phyloP scores from a whole-genome alignment of 305 asterid species.

The Withania somnifera region DNA sequence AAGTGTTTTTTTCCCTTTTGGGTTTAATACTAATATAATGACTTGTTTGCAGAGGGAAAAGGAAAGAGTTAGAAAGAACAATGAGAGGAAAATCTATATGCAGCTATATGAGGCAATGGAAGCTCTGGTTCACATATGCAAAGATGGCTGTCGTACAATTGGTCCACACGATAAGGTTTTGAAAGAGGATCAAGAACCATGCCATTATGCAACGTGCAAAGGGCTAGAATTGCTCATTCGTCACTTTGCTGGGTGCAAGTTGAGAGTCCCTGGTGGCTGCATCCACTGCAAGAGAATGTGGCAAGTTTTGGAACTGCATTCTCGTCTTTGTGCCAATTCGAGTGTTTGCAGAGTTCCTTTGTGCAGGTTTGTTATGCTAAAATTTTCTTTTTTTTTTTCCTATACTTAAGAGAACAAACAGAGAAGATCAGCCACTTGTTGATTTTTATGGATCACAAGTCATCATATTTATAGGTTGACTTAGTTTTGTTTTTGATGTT shows the following conservation, averaged over 20 bases:
- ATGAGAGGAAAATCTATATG: constrained; percentile 43
- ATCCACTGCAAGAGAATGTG: constrained; percentile 86
- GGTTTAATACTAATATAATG: neutral
- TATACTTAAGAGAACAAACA: neutral
- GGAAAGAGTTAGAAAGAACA: constrained; percentile 38
- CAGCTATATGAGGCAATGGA: constrained; percentile 89
- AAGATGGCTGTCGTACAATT: constrained; percentile 74
- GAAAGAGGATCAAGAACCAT: constrained; percentile 39
- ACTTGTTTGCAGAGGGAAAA: constrained; percentile 32
- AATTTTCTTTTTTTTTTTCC: neutral
- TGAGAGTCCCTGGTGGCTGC: constrained; percentile 71
- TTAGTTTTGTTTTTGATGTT: neutral
- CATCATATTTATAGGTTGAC: neutral
- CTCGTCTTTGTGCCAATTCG: constrained; percentile 61
- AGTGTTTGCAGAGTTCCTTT: constrained; percentile 64
- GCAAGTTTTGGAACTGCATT: constrained; percentile 74
- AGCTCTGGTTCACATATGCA: constrained; percentile 81
- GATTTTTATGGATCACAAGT: neutral
- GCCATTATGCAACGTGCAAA: constrained; percentile 56
- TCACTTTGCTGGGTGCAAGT: constrained; percentile 70
- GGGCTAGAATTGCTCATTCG: constrained; percentile 66
- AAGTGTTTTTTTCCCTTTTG: neutral
- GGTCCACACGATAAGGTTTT: constrained; percentile 61
- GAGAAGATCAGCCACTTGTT: neutral
- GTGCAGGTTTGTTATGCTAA: constrained; percentile 42